Base-by-base conservation (phyloP, 2,329 filamentous ascomycete species). In the Colletotrichum lupini region DNA sequence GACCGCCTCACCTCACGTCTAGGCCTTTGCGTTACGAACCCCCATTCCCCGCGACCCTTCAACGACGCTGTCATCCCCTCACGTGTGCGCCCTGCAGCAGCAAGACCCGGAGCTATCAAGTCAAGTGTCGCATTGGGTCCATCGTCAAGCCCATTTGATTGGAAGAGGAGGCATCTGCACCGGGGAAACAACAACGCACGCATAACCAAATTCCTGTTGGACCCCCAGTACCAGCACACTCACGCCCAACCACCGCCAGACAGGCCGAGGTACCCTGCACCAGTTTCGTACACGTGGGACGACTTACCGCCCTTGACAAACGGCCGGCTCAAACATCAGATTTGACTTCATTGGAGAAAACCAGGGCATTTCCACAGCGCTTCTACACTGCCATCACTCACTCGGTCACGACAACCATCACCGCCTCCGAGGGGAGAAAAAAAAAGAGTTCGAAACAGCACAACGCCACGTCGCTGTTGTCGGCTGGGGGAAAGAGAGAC, bases 181-280 rank as follows among this genome's bases (percentile, higher is more conserved):
- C 49, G 55, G 57, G 56, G 58, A 30, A 74, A 74, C 68, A 74
- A 72, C 72, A 74, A 74, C 68, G 68, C 68, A 74, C 72, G 63
- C 72, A 74, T 70, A 70, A 57, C 59, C 68, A 67, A 72, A 67
- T 62, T 74, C 68, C 24, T 68, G 62, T 63, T 55, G 35, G 55
- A 53, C 62, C 61, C 72, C 62, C 60, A 68, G 65, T 63, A 59
- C 46, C 56, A 57, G 57, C 67, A 71, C 30, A 35, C 42, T 65
- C 58, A 60, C 53, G 70, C 72, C 72, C 72, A 74, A 74, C 72
- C 72, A 74, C 68, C 72, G 28, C 72, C 28, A 67, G 37, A 52
- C 60, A 55, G 62, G 57, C 60, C 70, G 70, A 73, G 56, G 70
- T 65, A 60, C 68, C 60, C 60, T 73, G 60, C 61, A 57, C 65